Conservation (phyloP, 2,329 filamentous ascomycete species). For the Fusarium mangiferae region DNA sequence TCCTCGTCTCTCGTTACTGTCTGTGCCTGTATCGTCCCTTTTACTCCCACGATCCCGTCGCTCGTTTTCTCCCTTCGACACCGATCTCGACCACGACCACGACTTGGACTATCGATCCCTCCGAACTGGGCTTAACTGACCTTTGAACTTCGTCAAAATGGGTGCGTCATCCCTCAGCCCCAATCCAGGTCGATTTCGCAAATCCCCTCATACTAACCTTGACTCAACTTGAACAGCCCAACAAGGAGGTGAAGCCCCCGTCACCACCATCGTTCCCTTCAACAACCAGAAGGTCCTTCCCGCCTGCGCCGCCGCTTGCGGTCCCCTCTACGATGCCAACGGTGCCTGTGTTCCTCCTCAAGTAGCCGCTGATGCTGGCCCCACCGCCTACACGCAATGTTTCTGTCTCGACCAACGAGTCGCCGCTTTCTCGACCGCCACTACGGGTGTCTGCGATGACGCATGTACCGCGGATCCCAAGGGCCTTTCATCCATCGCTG, state of each 20-base stretch:
- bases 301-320: conserved; percentile 69
- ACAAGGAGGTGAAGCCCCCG: conserved; percentile 26
- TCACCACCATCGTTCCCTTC: conserved; percentile 68
- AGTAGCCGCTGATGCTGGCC: conserved; percentile 56
- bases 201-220: conserved; percentile 31
- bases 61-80: conserved; percentile 17
- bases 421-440: conserved; percentile 64
- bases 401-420: conserved; percentile 77
- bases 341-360: conserved; percentile 73
- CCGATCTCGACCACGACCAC: neutral
- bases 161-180: conserved; percentile 44
- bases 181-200: conserved; percentile 4
- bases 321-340: conserved; percentile 75
- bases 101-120: neutral
- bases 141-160: conserved; percentile 48
- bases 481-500: conserved; percentile 66
- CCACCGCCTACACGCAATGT: conserved; percentile 71
- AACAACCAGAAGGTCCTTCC: conserved; percentile 60
- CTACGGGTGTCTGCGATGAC: conserved; percentile 69
- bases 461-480: conserved; percentile 60
- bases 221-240: conserved; percentile 6
- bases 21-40: neutral
- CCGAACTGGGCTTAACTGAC: neutral
- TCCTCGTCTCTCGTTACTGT: conserved; percentile 18
- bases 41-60: neutral